Percentiles rank a stretch among this genome's conserved stretches.
Evolutionary conservation across 768 basidiomycete species (phyloP).

Genomic region (Mycena vulgaris): DNA sequence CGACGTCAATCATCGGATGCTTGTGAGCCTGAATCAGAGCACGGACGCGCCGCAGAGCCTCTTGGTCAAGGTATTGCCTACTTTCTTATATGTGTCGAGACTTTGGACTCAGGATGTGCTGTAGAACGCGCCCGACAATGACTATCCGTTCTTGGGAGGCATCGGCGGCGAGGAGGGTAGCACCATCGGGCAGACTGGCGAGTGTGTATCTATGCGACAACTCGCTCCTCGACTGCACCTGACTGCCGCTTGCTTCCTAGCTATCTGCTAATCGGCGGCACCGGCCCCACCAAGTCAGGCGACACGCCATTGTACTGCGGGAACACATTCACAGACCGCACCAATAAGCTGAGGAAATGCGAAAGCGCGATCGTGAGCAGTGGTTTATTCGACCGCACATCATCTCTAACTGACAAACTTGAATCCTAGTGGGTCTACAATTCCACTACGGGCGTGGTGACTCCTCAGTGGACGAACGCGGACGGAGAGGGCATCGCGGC

Average conservation of each 20-base stretch:
- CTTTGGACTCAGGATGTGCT: background rate
- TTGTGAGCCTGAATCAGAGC: conserved; percentile 20
- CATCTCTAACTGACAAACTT: background rate
- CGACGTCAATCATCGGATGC: conserved; percentile 28
- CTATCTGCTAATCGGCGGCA: conserved; percentile 29
- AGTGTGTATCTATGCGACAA: background rate
- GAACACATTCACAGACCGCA: conserved; percentile 29
- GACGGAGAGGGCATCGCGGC: conserved; percentile 9
- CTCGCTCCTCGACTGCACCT: background rate
- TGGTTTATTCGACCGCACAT: background rate
- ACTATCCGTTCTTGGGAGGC: conserved; percentile 28
- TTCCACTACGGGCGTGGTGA: conserved; percentile 11
- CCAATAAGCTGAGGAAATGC: conserved; percentile 24
- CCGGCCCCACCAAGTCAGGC: background rate
- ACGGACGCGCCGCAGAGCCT: conserved; percentile 18
- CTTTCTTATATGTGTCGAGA: background rate
- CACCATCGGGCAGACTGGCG: conserved; percentile 16
- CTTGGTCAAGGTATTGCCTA: conserved; percentile 23
- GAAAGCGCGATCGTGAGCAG: conserved; percentile 24
- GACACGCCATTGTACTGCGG: conserved; percentile 19
- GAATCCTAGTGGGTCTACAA: conserved; percentile 23
- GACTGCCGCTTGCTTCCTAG: background rate
- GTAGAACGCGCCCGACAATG: conserved; percentile 19
- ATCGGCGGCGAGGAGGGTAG: conserved; percentile 25
- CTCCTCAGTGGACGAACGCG: conserved; percentile 31